Percentiles rank a stretch among this genome's conserved stretches.
phyloP scores from a whole-genome alignment of 345 rosid genomes.

The Laguncularia racemosa region DNA sequence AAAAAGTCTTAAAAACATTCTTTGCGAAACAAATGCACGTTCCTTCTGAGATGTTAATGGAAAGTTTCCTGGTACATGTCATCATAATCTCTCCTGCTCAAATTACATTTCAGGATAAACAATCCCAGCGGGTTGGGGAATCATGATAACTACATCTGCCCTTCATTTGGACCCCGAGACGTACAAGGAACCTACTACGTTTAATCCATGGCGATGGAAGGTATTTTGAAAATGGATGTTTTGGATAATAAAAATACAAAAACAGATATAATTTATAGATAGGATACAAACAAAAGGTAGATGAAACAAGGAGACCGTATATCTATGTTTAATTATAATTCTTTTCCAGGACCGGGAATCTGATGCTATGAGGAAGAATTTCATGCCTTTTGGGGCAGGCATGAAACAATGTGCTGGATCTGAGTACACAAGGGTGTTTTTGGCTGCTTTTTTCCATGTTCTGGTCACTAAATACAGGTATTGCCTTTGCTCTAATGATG shows the following conservation, averaged over 20 bases:
- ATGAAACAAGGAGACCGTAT: too few species aligned
- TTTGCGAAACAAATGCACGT: too few species aligned
- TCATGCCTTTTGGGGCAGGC: conserved; percentile 26
- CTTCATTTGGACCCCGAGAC: conserved; percentile 1
- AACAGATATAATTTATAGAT: too few species aligned
- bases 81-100: too few species aligned
- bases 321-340: too few species aligned
- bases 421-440: conserved; percentile 10
- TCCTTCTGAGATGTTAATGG: too few species aligned
- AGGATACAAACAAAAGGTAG: too few species aligned
- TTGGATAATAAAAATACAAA: background rate
- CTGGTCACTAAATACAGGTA: conserved; percentile 22
- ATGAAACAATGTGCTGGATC: conserved; percentile 22
- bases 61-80: too few species aligned
- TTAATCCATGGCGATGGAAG: conserved; percentile 26
- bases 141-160: too few species aligned
- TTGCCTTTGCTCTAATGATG: background rate
- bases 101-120: conserved; percentile 14
- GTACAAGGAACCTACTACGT: conserved; percentile 16
- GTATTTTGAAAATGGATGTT: too few species aligned
- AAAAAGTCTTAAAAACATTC: too few species aligned
- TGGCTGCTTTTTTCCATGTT: conserved; percentile 19
- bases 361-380: conserved; percentile 13
- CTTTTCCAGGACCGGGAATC: conserved; percentile 6
- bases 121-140: conserved; percentile 16